Evolutionary conservation across 345 rosid species (phyloP), one percentile per base, ranked within the genome.

Genomic region (Aegle marmelos): DNA sequence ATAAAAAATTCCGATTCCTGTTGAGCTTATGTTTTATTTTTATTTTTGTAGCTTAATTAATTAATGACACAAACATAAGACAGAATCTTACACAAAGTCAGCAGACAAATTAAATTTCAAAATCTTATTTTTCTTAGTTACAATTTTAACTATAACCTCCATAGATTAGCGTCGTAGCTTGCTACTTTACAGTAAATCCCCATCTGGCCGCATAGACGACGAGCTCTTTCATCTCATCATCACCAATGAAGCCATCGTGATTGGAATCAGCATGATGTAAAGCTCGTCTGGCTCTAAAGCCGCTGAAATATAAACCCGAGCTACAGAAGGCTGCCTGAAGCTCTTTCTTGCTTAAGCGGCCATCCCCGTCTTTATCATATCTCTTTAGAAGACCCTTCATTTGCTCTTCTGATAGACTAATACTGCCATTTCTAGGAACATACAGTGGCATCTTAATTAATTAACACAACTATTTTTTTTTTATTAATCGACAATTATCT

Each of bases 331-430:
- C 59, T 0, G 4, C 33, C 27, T 41, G 9, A 64, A 75, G 27
- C 59, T 75, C 70, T 48, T 62, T 17, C 70, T n/a, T 74, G 57
- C 69, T 39, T 25, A 75, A 9, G 27, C 70, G 60, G 39, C 78
- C 78, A 45, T 63, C 78, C 53, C 70, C 70, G 9, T 75, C 53
- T 2, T 24, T 30, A 16, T 61, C 70, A 34, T 19, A 62, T 24
- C 78, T 24, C 28, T 41, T 75, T 0, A 75, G 19, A 27, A 75
- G 36, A 25, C 21, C 78, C 59, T 41, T 75, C 9, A 75, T 17
- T 3, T 61, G 39, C 2, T 39, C 78, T 39, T 75, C 60, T 16
- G 76, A n/a, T 7, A 73, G 33, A 33, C 13, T 1, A 22, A 21
- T 0, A 22, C 21, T 9, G 11, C 27, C 37, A 17, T 8, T 70